Percentiles rank a stretch among this genome's conserved stretches.
Evolutionary conservation across 805 yeast genomes (phyloP).

Genomic region (Kregervanrija delftensis): DNA sequence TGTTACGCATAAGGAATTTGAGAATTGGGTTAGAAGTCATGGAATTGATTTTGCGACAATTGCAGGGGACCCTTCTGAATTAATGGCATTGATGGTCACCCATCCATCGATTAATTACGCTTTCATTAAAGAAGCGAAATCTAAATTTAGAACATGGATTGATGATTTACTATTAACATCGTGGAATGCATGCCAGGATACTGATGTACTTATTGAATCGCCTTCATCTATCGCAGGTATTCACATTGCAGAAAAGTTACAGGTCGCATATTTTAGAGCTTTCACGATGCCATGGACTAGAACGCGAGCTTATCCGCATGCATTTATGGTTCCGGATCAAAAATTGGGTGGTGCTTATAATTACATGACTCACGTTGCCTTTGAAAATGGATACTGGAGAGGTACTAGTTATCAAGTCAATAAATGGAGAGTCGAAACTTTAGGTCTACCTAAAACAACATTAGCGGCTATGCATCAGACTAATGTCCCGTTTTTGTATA

Average conservation of each 20-base stretch:
- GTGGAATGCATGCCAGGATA: constrained; percentile 81
- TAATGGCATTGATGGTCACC: constrained; percentile 87
- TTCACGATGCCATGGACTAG: constrained; percentile 99
- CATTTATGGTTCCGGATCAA: constrained; percentile 90
- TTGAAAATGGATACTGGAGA: constrained; percentile 90
- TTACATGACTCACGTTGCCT: constrained; percentile 85
- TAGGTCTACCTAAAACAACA: constrained; percentile 62
- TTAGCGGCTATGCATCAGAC: constrained; percentile 66
- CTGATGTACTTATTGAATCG: constrained; percentile 86
- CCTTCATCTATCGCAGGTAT: constrained; percentile 95
- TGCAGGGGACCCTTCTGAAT: constrained; percentile 90
- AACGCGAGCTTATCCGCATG: constrained; percentile 94
- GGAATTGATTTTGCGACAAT: constrained; percentile 64
- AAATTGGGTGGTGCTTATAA: constrained; percentile 90
- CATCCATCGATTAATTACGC: constrained; percentile 84
- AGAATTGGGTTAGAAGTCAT: constrained; percentile 61
- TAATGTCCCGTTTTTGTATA: constrained; percentile 82
- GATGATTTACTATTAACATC: constrained; percentile 60
- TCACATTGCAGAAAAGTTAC: constrained; percentile 88
- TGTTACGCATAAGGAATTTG: constrained; percentile 80
- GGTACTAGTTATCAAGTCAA: constrained; percentile 85
- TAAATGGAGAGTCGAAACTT: constrained; percentile 69
- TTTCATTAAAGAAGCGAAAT: constrained; percentile 74
- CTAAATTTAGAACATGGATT: constrained; percentile 79
- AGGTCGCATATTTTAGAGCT: constrained; percentile 87